Conservation (phyloP, 148 eudicot genomes). For the Limonium bicolor region DNA sequence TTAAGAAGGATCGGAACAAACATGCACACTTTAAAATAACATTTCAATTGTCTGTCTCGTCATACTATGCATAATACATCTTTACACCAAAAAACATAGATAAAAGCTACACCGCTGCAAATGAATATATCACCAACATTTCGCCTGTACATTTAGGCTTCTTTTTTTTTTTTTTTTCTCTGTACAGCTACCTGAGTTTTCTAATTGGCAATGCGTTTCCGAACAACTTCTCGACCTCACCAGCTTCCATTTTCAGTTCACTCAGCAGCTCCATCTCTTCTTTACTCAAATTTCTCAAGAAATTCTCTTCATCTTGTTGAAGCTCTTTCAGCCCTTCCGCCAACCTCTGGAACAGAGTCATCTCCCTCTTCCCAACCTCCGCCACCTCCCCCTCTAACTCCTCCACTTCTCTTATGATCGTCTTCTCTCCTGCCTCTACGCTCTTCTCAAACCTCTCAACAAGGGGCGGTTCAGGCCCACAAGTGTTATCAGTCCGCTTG, state of each 20-base stretch:
- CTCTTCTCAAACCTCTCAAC: constrained; percentile 84
- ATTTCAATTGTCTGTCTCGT: too few relatives aligned
- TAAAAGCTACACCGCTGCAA: too few relatives aligned
- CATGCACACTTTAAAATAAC: too few relatives aligned
- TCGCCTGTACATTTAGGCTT: background rate
- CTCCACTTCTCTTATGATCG: constrained; percentile 65
- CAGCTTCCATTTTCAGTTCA: constrained; percentile 81
- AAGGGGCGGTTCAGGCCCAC: constrained; percentile 94
- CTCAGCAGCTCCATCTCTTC: constrained; percentile 77
- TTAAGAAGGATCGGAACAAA: too few relatives aligned
- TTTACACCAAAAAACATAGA: background rate
- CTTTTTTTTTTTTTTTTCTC: constrained; percentile 2
- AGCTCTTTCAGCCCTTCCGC: constrained; percentile 66
- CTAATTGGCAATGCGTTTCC: constrained; percentile 69
- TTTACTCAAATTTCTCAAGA: constrained; percentile 50
- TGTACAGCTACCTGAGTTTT: constrained; percentile 40
- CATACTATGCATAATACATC: background rate
- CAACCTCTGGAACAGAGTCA: constrained; percentile 45
- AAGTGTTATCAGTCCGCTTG: constrained; percentile 63
- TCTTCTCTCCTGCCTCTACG: constrained; percentile 79
- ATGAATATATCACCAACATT: too few relatives aligned
- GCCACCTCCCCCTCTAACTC: constrained; percentile 70
- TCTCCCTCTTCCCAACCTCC: constrained; percentile 51
- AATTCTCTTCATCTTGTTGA: constrained; percentile 55
- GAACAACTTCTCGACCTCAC: constrained; percentile 72